Evolutionary conservation across 306 rosid species (phyloP).

Genomic region (Dalbergia cultrata): DNA sequence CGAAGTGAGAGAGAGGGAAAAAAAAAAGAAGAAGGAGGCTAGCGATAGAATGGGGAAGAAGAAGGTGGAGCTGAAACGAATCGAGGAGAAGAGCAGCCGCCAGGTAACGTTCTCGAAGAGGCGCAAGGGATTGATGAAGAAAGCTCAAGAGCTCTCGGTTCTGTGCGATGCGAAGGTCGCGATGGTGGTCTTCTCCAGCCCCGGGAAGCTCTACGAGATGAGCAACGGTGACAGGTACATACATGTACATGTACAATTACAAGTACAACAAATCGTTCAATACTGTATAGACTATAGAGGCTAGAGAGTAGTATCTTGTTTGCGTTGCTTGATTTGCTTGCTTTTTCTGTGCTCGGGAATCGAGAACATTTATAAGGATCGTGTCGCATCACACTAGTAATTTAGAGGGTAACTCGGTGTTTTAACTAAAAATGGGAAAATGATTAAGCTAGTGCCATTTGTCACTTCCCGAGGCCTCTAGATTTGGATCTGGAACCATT

Average conservation of each 20-base stretch:
- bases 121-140: constrained; percentile 43
- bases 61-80: constrained; percentile 34
- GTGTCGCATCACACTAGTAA: not conserved
- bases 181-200: constrained; percentile 27
- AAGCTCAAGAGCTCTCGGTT: constrained; percentile 33
- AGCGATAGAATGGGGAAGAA: constrained; percentile 35
- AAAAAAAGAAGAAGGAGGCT: not conserved
- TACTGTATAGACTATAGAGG: too few relatives aligned
- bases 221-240: constrained; percentile 34
- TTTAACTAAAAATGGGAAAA: not conserved
- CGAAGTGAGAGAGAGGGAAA: not conserved
- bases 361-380: not conserved
- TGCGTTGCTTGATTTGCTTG: not conserved
- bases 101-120: constrained; percentile 42
- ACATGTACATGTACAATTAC: too few relatives aligned
- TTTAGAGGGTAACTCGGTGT: not conserved
- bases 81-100: constrained; percentile 40
- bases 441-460: not conserved
- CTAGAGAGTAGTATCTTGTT: not conserved
- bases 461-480: not conserved
- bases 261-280: too few relatives aligned
- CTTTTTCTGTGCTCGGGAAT: not conserved
- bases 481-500: not conserved
- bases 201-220: constrained; percentile 35
- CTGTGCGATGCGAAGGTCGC: constrained; percentile 43